Conservation (phyloP, 768 basidiomycete genomes). For the Mycena vitilis region DNA sequence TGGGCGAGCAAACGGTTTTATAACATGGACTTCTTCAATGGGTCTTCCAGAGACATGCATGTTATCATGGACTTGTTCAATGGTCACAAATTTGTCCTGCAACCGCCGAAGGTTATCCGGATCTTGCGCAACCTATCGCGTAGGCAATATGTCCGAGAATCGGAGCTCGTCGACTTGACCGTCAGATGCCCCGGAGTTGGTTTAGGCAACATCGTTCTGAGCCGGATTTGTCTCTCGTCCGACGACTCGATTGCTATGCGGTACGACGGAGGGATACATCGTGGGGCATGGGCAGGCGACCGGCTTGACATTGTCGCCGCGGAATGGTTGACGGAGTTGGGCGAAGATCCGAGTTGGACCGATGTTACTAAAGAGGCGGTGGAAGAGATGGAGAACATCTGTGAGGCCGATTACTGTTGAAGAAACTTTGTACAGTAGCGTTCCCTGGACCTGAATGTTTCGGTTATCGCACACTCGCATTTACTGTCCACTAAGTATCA, state of each 20-base stretch:
- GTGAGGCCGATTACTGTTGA: conserved; percentile 10
- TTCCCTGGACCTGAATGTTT: too few species aligned
- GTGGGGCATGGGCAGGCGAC: conserved; percentile 29
- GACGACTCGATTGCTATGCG: conserved; percentile 12
- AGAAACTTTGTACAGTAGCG: too few species aligned
- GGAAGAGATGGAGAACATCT: conserved; percentile 24
- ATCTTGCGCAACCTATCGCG: conserved; percentile 23
- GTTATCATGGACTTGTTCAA: background rate
- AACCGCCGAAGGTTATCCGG: background rate
- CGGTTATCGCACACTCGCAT: too few species aligned
- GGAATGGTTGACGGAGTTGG: conserved; percentile 9
- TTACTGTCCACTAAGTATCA: too few species aligned
- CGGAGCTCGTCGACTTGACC: conserved; percentile 1
- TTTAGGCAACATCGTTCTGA: conserved; percentile 17
- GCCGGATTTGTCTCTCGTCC: conserved; percentile 24
- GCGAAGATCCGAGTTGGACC: conserved; percentile 8
- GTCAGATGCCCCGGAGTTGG: background rate
- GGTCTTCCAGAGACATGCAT: background rate
- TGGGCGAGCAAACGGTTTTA: too few species aligned
- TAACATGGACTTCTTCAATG: too few species aligned
- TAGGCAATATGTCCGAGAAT: conserved; percentile 18
- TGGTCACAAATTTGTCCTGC: too few species aligned
- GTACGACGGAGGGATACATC: background rate
- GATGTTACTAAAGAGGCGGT: conserved; percentile 28
- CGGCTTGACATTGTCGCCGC: conserved; percentile 24